Conservation (phyloP, 257 asterid species). For the Solanum chaucha region DNA sequence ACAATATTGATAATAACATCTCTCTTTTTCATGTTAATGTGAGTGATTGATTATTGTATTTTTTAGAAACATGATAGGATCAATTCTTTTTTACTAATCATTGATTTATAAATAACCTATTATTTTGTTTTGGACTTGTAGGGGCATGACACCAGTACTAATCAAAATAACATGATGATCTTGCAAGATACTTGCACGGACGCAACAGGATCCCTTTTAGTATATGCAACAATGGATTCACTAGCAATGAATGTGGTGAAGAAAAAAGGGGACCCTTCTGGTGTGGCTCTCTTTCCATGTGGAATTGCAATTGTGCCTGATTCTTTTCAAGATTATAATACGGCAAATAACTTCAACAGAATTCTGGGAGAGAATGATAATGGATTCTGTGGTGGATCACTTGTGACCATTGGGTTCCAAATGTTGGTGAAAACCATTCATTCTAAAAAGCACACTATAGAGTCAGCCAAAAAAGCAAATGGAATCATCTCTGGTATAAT, state of each 20-base stretch:
- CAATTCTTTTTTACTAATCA: neutral
- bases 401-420: neutral
- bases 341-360: no score
- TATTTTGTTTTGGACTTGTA: neutral
- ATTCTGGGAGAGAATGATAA: neutral
- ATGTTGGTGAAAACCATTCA: neutral
- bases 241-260: neutral
- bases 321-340: neutral
- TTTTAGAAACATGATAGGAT: no score
- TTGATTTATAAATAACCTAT: neutral
- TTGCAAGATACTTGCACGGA: neutral
- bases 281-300: neutral
- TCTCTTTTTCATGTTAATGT: neutral
- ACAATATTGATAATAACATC: neutral
- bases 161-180: neutral
- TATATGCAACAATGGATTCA: neutral
- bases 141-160: neutral
- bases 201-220: neutral
- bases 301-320: neutral
- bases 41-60: neutral
- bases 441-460: neutral
- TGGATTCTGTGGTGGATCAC: neutral
- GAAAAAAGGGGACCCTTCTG: neutral
- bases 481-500: neutral
- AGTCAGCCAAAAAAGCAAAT: neutral